These are phyloP conservation scores for Erodium texanum DNA, from an alignment of 441 rosid species.

Conservation along the genomic window DNA sequence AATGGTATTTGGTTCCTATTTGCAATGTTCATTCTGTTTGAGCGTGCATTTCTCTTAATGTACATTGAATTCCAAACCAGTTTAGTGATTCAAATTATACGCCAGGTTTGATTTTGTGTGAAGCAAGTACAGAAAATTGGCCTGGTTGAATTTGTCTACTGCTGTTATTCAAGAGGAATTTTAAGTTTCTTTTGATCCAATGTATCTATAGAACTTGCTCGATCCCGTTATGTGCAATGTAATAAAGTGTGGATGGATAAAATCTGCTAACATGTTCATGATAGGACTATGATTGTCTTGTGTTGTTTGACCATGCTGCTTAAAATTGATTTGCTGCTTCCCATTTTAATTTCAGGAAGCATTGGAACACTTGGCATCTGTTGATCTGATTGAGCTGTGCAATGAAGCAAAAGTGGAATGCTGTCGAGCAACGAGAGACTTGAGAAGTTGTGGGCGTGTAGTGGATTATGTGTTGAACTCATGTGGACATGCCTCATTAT, in stretches of 20 bases:
- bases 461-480: constrained; percentile 56
- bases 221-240: not conserved
- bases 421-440: constrained; percentile 84
- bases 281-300: too few relatives aligned
- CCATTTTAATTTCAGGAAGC: constrained; percentile 59
- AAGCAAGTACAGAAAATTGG: not conserved
- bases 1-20: not conserved
- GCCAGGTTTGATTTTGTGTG: not conserved
- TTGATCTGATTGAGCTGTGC: constrained; percentile 61
- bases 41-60: not conserved
- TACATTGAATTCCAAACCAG: not conserved
- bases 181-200: not conserved
- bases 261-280: not conserved
- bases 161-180: not conserved
- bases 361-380: constrained; percentile 61
- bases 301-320: not conserved
- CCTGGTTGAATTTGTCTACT: not conserved
- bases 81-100: not conserved
- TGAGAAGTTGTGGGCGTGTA: constrained; percentile 70
- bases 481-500: constrained; percentile 87
- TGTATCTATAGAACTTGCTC: not conserved
- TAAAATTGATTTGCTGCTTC: constrained; percentile 12
- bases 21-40: not conserved
- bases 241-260: not conserved
- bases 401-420: constrained; percentile 78